Percentiles rank a stretch among this genome's conserved stretches.
Conservation (phyloP, 495 filamentous ascomycete species). For the Bryoglossum gracile region DNA sequence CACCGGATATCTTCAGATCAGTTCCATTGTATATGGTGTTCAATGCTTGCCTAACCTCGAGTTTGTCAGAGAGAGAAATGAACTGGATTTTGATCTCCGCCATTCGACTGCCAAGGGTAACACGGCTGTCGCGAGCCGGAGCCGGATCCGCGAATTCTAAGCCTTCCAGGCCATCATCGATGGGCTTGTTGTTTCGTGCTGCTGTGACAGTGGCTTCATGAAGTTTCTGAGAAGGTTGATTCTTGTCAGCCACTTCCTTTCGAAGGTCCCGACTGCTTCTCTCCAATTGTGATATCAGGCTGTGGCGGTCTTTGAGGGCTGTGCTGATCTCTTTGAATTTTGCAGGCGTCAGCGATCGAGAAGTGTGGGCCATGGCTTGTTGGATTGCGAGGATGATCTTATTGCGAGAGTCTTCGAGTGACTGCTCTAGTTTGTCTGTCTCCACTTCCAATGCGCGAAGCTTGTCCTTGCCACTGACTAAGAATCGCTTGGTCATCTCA, state of each 20-base stretch:
- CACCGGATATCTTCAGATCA: conserved; percentile 18
- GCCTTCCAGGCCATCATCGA: conserved; percentile 11
- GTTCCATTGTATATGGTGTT: not conserved
- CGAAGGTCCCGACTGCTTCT: conserved; percentile 9
- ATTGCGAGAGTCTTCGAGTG: conserved; percentile 3
- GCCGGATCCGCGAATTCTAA: conserved; percentile 10
- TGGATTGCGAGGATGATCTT: conserved; percentile 9
- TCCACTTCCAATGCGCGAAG: conserved; percentile 18
- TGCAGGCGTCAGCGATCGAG: not conserved
- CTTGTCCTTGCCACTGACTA: conserved; percentile 13
- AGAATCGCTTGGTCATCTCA: conserved; percentile 28
- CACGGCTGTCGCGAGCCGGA: conserved; percentile 20
- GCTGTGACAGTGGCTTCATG: conserved; percentile 19
- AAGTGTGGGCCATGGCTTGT: conserved; percentile 2
- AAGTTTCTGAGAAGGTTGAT: conserved; percentile 25
- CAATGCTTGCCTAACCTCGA: not conserved
- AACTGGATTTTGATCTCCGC: conserved; percentile 14
- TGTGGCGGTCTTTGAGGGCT: conserved; percentile 13
- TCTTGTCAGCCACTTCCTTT: conserved; percentile 16
- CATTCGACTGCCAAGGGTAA: conserved; percentile 10
- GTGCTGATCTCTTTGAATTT: conserved; percentile 1
- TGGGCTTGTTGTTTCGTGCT: conserved; percentile 17
- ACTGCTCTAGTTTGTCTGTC: conserved; percentile 10
- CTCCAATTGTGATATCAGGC: conserved; percentile 9
- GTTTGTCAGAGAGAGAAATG: conserved; percentile 14